A percentile compares a stretch with the other conserved stretches of the same genome.
phyloP scores from a whole-genome alignment of 306 rosid genomes.

The Abrus pulchellus region DNA sequence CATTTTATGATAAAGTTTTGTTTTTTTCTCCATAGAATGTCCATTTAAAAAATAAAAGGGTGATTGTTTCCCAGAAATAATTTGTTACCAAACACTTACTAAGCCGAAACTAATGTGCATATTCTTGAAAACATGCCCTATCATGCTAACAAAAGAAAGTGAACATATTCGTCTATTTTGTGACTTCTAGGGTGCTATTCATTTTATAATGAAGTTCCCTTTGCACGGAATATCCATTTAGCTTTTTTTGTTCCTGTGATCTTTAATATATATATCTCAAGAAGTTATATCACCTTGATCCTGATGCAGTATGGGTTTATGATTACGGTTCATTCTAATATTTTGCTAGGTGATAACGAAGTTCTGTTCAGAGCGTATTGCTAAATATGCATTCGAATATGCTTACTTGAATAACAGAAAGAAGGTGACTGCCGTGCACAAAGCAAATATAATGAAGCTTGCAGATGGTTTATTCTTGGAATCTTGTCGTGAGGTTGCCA shows the following conservation, averaged over 20 bases:
- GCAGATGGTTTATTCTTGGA: constrained; percentile 83
- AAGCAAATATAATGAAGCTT: constrained; percentile 86
- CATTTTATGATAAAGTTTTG: background rate
- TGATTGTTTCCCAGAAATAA: background rate
- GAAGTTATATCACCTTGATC: constrained; percentile 2
- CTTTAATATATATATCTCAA: background rate
- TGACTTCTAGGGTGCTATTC: background rate
- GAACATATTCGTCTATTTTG: background rate
- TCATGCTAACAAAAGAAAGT: background rate
- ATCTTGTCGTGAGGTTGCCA: constrained; percentile 80
- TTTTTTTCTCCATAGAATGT: background rate
- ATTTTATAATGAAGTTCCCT: background rate
- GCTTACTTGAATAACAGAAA: constrained; percentile 80
- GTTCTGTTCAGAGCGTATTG: constrained; percentile 83
- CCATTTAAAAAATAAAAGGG: background rate
- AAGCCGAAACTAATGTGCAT: too few species aligned
- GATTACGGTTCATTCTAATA: constrained; percentile 52
- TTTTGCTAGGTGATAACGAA: constrained; percentile 74
- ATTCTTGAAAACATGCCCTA: background rate
- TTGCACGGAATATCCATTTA: background rate
- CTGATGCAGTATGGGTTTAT: constrained; percentile 16
- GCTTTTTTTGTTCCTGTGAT: constrained; percentile 10
- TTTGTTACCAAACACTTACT: background rate
- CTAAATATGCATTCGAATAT: constrained; percentile 77
- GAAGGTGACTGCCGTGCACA: constrained; percentile 86